Evolutionary conservation across 164 flowering plant species (phyloP), one percentile per base, ranked within the genome.

Genomic region (Houttuynia cordata): DNA sequence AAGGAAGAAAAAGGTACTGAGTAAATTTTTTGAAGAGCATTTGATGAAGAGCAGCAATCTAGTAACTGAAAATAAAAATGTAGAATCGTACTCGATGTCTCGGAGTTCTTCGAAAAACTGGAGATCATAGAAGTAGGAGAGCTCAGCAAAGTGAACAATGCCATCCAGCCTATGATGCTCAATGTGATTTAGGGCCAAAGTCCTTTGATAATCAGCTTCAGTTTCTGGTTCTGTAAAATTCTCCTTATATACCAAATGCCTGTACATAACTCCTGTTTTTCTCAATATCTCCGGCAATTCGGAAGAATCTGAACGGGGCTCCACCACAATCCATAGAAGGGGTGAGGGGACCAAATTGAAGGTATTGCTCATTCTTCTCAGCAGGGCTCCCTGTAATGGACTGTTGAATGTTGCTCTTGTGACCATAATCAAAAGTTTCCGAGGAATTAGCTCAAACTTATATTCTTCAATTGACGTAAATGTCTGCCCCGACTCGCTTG

Each of bases 131-230:
- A 78, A 75, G 62, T 80, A 85, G 55, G 71, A 72, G 40, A 86
- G 81, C 10, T 72, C 84, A 0, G 93, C 96, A 56, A 91, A 94
- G 67, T 88, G 95, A 41, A 94, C 88, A 30, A 94, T 83, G 24
- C 99, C 97, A 58, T 82, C 80, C 0, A 94, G 82, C 67, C 79
- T 74, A 66, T 93, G 99, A 17, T 82, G 87, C 68, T 91, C 96
- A 40, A 94, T 85, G 70, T 94, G 97, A 68, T 74, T 80, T 0
- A 94, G 81, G 0, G 99, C 97, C 0, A 84, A 49, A 30, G 86
- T 94, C 58, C 92, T 77, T 71, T 83, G 95, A 63, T 83, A 80
- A 69, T 84, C 87, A 73, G 78, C 63, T 66, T 83, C 91, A 0
- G 76, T 79, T 56, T 61, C 77, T 0, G 69, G 10, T 51, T 83